Percentiles rank a stretch among this genome's conserved stretches.
These are phyloP conservation scores for Dichotomopilus funicola DNA, from an alignment of 2,329 filamentous ascomycete species.

Conservation along the genomic window DNA sequence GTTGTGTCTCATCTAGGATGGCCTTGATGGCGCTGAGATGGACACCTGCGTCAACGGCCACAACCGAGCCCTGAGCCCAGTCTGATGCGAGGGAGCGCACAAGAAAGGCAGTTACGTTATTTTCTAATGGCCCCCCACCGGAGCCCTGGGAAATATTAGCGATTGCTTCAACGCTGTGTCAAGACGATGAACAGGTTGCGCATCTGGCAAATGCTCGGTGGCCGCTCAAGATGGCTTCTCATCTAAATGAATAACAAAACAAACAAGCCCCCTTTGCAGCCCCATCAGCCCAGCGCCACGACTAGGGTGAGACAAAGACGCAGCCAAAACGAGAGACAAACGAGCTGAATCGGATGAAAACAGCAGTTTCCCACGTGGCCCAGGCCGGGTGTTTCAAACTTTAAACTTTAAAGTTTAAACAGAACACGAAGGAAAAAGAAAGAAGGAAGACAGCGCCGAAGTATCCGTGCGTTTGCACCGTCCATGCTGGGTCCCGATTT, in stretches of 20 bases:
- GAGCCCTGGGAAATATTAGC: constrained; percentile 55
- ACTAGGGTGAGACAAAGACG: neutral
- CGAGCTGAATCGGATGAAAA: too few species aligned
- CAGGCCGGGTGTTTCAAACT: too few species aligned
- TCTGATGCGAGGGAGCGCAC: constrained; percentile 72
- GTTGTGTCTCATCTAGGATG: constrained; percentile 58
- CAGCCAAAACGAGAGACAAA: neutral
- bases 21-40: constrained; percentile 79
- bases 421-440: neutral
- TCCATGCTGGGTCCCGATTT: too few species aligned
- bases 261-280: too few species aligned
- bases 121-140: constrained; percentile 82
- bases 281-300: neutral
- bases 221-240: too few species aligned
- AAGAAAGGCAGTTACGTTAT: constrained; percentile 82
- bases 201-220: too few species aligned
- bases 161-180: too few species aligned
- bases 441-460: neutral
- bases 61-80: constrained; percentile 75
- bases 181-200: too few species aligned
- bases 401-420: too few species aligned
- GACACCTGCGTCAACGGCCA: constrained; percentile 91
- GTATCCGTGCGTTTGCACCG: too few species aligned
- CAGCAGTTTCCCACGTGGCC: too few species aligned
- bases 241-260: too few species aligned